Evolutionary conservation across 371 early-diverging fungal species (phyloP).

Genomic region (Rhizopus delemar): DNA sequence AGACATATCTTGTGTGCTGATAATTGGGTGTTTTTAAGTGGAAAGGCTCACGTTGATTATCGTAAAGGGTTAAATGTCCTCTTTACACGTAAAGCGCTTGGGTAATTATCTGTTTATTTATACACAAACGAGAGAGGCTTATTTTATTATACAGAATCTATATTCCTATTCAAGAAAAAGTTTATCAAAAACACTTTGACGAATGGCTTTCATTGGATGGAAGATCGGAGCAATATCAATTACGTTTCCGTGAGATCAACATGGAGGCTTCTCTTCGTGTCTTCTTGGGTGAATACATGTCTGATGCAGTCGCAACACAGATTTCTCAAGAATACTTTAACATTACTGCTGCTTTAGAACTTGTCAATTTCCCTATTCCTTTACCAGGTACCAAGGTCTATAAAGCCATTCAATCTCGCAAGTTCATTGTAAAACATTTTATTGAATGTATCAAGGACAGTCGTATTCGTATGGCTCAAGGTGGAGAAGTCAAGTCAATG

Average conservation of each 20-base stretch:
- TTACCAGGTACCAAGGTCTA: constrained; percentile 59
- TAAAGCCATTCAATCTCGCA: constrained; percentile 54
- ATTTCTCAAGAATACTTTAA: constrained; percentile 55
- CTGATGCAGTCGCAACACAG: constrained; percentile 41
- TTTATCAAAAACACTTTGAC: constrained; percentile 46
- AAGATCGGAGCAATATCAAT: constrained; percentile 40
- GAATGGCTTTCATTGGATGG: constrained; percentile 50
- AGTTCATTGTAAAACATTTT: constrained; percentile 54
- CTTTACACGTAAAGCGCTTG: constrained; percentile 54
- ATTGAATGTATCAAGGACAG: constrained; percentile 44
- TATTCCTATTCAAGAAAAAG: constrained; percentile 51
- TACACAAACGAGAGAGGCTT: not conserved
- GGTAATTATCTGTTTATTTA: constrained; percentile 21
- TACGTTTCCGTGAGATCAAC: constrained; percentile 55
- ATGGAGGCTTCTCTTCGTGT: constrained; percentile 57
- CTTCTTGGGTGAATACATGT: constrained; percentile 53
- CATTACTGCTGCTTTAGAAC: constrained; percentile 57
- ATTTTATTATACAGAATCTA: constrained; percentile 33
- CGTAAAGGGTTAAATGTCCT: constrained; percentile 52
- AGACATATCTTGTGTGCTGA: constrained; percentile 50
- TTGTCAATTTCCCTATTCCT: constrained; percentile 60
- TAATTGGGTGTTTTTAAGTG: constrained; percentile 56
- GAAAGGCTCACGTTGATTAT: constrained; percentile 53
- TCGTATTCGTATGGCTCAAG: constrained; percentile 44
- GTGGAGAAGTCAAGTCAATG: constrained; percentile 43